Conservation (phyloP, 345 rosid genomes). For the Eucalyptus marginata region DNA sequence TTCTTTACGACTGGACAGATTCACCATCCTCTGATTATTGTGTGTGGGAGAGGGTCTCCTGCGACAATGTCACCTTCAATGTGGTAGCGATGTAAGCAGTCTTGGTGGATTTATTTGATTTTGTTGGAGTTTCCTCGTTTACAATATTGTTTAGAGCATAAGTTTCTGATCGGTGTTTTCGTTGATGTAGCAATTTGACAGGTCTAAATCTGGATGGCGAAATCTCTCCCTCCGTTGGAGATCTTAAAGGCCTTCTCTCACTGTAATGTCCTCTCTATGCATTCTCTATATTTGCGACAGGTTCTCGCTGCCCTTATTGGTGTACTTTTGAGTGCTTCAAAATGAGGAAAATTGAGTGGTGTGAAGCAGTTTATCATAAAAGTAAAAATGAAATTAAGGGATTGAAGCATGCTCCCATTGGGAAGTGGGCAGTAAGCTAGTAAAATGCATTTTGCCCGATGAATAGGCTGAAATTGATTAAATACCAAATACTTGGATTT, state of each 20-base stretch:
- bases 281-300: background rate
- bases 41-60: slow-evolving; percentile 81
- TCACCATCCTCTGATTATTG: slow-evolving; percentile 75
- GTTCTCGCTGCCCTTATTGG: background rate
- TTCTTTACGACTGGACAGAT: slow-evolving; percentile 81
- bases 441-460: background rate
- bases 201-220: slow-evolving; percentile 90
- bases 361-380: background rate
- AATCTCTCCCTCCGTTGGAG: slow-evolving; percentile 80
- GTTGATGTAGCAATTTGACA: slow-evolving; percentile 60
- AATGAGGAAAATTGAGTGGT: background rate
- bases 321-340: background rate
- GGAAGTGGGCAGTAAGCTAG: background rate
- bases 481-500: background rate
- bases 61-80: slow-evolving; percentile 78
- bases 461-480: background rate
- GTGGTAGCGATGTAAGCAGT: slow-evolving; percentile 60
- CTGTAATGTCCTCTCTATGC: slow-evolving; percentile 24
- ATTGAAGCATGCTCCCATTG: background rate
- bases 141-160: background rate
- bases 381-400: background rate
- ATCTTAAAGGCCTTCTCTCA: slow-evolving; percentile 55
- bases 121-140: background rate
- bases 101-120: slow-evolving; percentile 2
- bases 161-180: background rate